phyloP scores from a whole-genome alignment of 1,284 basidiomycete species.

The Taiwanofungus camphoratus region DNA sequence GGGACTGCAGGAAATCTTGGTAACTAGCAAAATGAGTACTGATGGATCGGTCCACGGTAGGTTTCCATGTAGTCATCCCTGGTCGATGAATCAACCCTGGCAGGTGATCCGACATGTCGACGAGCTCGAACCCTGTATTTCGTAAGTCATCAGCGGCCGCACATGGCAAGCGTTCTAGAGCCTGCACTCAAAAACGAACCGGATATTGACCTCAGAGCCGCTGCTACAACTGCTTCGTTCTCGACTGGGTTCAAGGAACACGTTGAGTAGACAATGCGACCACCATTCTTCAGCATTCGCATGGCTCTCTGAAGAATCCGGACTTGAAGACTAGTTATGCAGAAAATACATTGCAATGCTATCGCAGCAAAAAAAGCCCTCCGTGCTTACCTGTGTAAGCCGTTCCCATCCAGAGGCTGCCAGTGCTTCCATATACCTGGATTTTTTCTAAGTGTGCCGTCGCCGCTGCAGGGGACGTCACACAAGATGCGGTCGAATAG shows the following conservation, averaged over 20 bases:
- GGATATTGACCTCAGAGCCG: constrained; percentile 67
- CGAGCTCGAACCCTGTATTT: constrained; percentile 65
- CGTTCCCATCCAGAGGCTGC: constrained; percentile 86
- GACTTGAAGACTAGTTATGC: constrained; percentile 66
- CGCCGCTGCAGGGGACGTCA: constrained; percentile 97
- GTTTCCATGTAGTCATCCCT: constrained; percentile 74
- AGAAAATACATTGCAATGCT: too few relatives aligned
- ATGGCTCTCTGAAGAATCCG: constrained; percentile 92
- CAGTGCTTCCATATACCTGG: constrained; percentile 93
- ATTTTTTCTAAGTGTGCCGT: constrained; percentile 96
- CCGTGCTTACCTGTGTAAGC: constrained; percentile 82
- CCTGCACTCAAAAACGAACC: constrained; percentile 37
- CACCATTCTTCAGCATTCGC: constrained; percentile 81
- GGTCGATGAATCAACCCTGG: constrained; percentile 72
- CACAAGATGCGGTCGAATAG: constrained; percentile 93
- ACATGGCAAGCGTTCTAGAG: constrained; percentile 4
- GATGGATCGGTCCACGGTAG: constrained; percentile 47
- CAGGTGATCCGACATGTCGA: constrained; percentile 72
- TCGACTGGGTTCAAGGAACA: constrained; percentile 97
- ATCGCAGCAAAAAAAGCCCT: too few relatives aligned
- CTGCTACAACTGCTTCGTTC: constrained; percentile 94
- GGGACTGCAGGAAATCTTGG: constrained; percentile 44
- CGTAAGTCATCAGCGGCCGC: background rate
- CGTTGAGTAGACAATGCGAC: constrained; percentile 95
- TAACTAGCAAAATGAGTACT: constrained; percentile 47